Percentiles rank a stretch among this genome's conserved stretches.
These are phyloP conservation scores for Hyphopichia wangnamkhiaoensis DNA, from an alignment of 1,139 yeast species.

Conservation along the genomic window DNA sequence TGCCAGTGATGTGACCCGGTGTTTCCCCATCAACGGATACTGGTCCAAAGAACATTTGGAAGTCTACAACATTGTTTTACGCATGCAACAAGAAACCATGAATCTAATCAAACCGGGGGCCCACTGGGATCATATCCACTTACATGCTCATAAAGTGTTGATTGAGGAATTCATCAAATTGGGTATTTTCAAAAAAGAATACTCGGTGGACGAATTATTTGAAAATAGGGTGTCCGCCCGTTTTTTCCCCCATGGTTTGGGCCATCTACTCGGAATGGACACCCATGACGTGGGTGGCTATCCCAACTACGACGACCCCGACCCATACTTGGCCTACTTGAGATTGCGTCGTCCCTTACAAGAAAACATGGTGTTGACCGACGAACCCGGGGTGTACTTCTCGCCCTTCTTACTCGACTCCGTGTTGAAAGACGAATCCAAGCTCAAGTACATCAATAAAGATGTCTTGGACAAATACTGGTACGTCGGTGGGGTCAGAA, in stretches of 20 bases:
- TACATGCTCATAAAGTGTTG: constrained; percentile 74
- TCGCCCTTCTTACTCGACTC: constrained; percentile 77
- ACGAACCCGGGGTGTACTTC: constrained; percentile 94
- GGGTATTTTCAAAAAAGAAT: constrained; percentile 72
- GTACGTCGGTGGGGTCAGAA: constrained; percentile 93
- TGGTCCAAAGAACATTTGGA: constrained; percentile 87
- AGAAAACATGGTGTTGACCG: constrained; percentile 84
- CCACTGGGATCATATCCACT: constrained; percentile 82
- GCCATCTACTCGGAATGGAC: constrained; percentile 91
- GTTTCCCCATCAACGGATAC: constrained; percentile 88
- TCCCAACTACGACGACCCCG: constrained; percentile 80
- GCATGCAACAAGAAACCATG: constrained; percentile 80
- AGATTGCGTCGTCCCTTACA: constrained; percentile 75
- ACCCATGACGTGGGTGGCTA: constrained; percentile 94
- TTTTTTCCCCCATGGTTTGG: constrained; percentile 94
- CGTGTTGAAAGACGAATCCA: constrained; percentile 56
- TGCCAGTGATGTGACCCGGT: constrained; percentile 91
- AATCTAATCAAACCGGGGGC: constrained; percentile 75
- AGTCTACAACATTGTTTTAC: constrained; percentile 76
- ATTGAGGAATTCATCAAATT: constrained; percentile 69
- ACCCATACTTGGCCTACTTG: constrained; percentile 72
- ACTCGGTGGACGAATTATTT: constrained; percentile 63
- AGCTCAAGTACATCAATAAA: constrained; percentile 61
- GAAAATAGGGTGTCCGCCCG: constrained; percentile 70
- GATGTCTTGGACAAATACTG: constrained; percentile 73